These are phyloP conservation scores for Pichia kluyveri DNA, from an alignment of 805 yeast species.

Conservation along the genomic window DNA sequence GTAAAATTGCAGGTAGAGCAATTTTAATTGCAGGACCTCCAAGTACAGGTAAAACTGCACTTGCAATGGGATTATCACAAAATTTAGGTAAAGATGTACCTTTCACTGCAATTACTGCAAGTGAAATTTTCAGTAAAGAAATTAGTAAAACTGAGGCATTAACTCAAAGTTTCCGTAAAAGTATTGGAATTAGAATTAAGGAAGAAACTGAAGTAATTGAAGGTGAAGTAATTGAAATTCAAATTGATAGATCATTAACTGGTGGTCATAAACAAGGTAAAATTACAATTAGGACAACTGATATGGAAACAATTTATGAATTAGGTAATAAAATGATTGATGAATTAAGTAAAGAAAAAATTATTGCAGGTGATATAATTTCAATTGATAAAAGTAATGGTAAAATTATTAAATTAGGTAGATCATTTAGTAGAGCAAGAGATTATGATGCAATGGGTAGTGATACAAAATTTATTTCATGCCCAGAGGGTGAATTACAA, in stretches of 20 bases:
- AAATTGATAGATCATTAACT: conserved; percentile 82
- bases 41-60: conserved; percentile 96
- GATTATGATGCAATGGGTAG: conserved; percentile 98
- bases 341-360: conserved; percentile 88
- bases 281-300: conserved; percentile 74
- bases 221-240: conserved; percentile 95
- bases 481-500: conserved; percentile 98
- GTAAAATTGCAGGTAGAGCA: conserved; percentile 94
- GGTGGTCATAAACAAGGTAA: conserved; percentile 88
- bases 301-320: conserved; percentile 81
- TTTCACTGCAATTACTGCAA: conserved; percentile 93
- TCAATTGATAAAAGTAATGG: conserved; percentile 98
- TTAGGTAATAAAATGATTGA: conserved; percentile 49
- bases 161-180: conserved; percentile 94
- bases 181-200: conserved; percentile 91
- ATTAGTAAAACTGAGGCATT: conserved; percentile 93
- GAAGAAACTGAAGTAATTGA: conserved; percentile 97
- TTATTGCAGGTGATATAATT: conserved; percentile 91
- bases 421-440: conserved; percentile 98
- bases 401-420: conserved; percentile 91
- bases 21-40: conserved; percentile 94
- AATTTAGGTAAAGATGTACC: conserved; percentile 97
- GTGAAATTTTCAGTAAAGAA: conserved; percentile 91
- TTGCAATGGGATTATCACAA: conserved; percentile 92
- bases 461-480: conserved; percentile 78